Base-by-base conservation (phyloP, 2,329 filamentous ascomycete genomes). In the Penicillium sp. region DNA sequence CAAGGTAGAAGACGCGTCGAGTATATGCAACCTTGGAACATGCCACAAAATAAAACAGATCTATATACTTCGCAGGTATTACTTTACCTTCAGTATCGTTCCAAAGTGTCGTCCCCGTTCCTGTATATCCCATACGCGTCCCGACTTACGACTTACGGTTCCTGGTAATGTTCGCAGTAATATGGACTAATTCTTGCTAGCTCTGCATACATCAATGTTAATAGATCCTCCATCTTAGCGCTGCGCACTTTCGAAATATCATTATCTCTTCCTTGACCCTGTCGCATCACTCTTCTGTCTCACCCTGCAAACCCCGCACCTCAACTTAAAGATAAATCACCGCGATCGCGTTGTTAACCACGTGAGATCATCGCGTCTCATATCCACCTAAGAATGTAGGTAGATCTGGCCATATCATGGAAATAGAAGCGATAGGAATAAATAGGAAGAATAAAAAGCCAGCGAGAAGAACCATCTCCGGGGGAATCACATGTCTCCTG, bases 151-250 rank as follows among this genome's bases (percentile, higher is more conserved):
- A 29, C 38, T 44, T 54, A 54, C 44, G 18, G 54, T 56, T 53
- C 55, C 55, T 58, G 55, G 56, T 58, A 58, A 58, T 28, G 51
- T 55, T 57, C 37, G 14, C 35, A 45, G 22, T 42, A 49, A 45
- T 20, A 14, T 20, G 32, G 44, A 35, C 29, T 40, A 47, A 44
- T 40, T 40, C 40, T 40, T 35, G 27, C 14, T 32, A 16, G 29
- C 29, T 10, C 24, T 37, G 24, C 31, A 26, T 47, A 13, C 26
- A 24, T 22, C 14, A 14, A 7, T 18, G 31, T 16, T 11, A 6
- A 37, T 37, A 37, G 20, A 36, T 36, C 11, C n/a, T 20, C 18
- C 3, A 22, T 36, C 14, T 22, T 20, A 24, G 9, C 29, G 16
- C 24, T 26, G 24, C 18, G 13, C 6, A 32, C 14, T 22, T 7